These are phyloP conservation scores for Pelargonium nanum DNA, from an alignment of 345 rosid species.

Conservation along the genomic window DNA sequence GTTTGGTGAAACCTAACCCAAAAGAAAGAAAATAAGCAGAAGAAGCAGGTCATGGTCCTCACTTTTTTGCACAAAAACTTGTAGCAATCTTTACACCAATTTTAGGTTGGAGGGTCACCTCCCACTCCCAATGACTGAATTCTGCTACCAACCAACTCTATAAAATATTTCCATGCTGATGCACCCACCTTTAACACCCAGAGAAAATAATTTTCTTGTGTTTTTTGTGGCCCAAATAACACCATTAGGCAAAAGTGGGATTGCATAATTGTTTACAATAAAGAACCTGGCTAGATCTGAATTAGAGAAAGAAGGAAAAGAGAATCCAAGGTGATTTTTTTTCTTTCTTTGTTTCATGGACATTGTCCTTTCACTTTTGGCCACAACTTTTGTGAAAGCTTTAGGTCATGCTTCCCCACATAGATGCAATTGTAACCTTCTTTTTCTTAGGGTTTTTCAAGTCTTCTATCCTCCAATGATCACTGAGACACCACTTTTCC, in stretches of 20 bases:
- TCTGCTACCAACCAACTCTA: not conserved
- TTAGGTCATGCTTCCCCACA: conserved; percentile 10
- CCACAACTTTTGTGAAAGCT: conserved; percentile 8
- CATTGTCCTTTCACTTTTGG: not conserved
- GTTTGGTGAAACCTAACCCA: too few species aligned
- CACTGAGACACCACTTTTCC: too few species aligned
- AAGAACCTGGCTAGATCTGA: conserved; percentile 6
- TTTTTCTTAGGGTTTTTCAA: not conserved
- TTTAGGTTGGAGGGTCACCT: conserved; percentile 20
- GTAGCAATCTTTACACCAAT: conserved; percentile 1
- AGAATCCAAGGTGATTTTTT: conserved; percentile 21
- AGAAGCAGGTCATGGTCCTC: not conserved
- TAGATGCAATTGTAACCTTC: conserved; percentile 6
- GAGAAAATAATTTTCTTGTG: not conserved
- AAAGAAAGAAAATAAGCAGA: too few species aligned
- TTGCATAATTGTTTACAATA: not conserved
- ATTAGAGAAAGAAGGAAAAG: not conserved
- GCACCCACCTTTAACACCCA: conserved; percentile 8
- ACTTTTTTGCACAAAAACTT: not conserved
- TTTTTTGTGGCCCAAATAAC: conserved; percentile 5
- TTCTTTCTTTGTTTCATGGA: not conserved
- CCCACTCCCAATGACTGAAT: not conserved
- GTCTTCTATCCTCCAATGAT: conserved; percentile 1
- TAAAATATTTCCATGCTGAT: not conserved
- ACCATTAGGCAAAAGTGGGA: not conserved